phyloP scores from a whole-genome alignment of 2,329 filamentous ascomycete species.

The Thyridium curvatum region DNA sequence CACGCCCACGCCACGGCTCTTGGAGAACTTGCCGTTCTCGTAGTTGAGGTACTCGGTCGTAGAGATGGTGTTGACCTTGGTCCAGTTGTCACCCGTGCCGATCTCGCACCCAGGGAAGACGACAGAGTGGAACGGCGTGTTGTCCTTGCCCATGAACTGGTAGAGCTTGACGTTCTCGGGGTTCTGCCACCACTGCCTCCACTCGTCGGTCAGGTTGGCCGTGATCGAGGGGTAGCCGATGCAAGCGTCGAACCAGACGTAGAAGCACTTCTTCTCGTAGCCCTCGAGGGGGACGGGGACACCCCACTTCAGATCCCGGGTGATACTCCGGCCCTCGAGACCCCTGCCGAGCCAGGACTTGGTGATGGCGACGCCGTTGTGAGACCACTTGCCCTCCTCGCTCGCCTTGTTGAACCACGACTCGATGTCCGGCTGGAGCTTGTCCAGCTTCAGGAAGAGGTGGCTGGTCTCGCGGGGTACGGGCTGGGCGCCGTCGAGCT shows the following conservation, averaged over 20 bases:
- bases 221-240: constrained; percentile 96
- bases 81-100: constrained; percentile 81
- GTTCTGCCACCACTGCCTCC: constrained; percentile 93
- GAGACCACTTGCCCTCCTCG: constrained; percentile 68
- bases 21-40: constrained; percentile 86
- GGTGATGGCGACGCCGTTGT: constrained; percentile 70
- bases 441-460: constrained; percentile 81
- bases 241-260: constrained; percentile 64
- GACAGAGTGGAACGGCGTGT: constrained; percentile 76
- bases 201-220: constrained; percentile 73
- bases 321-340: constrained; percentile 81
- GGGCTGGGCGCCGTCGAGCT: constrained; percentile 79
- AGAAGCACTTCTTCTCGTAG: constrained; percentile 67
- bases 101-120: constrained; percentile 87
- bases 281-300: constrained; percentile 47
- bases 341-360: constrained; percentile 79
- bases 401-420: constrained; percentile 71
- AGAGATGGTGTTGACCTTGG: constrained; percentile 79
- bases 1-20: constrained; percentile 82
- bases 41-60: constrained; percentile 90
- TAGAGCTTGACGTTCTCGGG: constrained; percentile 83
- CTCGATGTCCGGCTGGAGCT: constrained; percentile 69
- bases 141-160: constrained; percentile 95
- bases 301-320: constrained; percentile 89
- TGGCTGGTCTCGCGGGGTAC: constrained; percentile 81